phyloP scores from a whole-genome alignment of 192 early-diverging fungal species.

The Entomortierella chlamydospora region DNA sequence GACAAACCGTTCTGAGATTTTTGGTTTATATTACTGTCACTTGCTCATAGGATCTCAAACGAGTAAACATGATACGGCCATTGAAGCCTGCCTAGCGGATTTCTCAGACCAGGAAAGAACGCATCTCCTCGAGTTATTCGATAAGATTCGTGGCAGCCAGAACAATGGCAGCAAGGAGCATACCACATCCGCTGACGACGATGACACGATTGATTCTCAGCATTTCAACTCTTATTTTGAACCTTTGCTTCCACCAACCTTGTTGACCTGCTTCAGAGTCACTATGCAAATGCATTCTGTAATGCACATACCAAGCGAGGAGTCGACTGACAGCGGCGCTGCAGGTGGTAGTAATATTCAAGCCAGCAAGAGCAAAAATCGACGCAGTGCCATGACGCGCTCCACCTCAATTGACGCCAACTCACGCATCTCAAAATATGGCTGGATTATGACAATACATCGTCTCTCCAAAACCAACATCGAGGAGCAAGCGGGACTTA shows the following conservation, averaged over 20 bases:
- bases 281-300: constrained; percentile 47
- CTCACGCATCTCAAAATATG: constrained; percentile 46
- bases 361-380: constrained; percentile 12
- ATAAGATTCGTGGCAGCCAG: constrained; percentile 18
- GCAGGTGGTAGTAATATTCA: not conserved
- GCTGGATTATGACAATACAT: constrained; percentile 52
- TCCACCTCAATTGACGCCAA: constrained; percentile 37
- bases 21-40: not conserved
- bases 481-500: constrained; percentile 44
- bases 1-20: too few relatives aligned
- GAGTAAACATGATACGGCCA: constrained; percentile 45
- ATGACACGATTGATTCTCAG: constrained; percentile 32
- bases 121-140: constrained; percentile 29
- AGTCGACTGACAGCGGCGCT: not conserved
- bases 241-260: constrained; percentile 27
- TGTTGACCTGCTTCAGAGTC: constrained; percentile 41
- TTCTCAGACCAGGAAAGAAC: constrained; percentile 35
- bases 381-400: constrained; percentile 18
- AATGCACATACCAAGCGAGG: constrained; percentile 21
- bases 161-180: constrained; percentile 3
- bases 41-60: constrained; percentile 28
- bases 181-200: not conserved
- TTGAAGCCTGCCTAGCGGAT: constrained; percentile 42
- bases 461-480: constrained; percentile 44
- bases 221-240: constrained; percentile 39